A percentile compares a stretch with the other conserved stretches of the same genome.
Conservation (phyloP, 495 filamentous ascomycete genomes). For the Penicillium cinerascens region DNA sequence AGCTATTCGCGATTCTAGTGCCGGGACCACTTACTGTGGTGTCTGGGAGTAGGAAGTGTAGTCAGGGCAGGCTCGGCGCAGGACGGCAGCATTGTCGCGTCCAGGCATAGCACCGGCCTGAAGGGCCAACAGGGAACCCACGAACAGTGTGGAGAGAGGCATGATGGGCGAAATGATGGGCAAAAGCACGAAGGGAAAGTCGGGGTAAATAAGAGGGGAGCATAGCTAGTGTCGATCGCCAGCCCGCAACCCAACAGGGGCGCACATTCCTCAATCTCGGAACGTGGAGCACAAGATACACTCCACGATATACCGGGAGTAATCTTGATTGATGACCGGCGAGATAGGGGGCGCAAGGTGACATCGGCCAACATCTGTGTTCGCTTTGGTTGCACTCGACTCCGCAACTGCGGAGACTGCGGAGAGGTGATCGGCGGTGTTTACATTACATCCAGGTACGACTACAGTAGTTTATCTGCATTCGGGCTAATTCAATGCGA, state of each 20-base stretch:
- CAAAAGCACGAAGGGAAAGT: not conserved
- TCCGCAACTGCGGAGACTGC: slow-evolving; percentile 28
- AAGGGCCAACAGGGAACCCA: slow-evolving; percentile 24
- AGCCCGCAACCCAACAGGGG: slow-evolving; percentile 14
- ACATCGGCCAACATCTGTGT: slow-evolving; percentile 14
- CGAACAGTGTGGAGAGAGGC: slow-evolving; percentile 21
- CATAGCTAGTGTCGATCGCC: slow-evolving; percentile 20
- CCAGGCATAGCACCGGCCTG: slow-evolving; percentile 23
- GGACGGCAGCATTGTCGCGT: slow-evolving; percentile 28
- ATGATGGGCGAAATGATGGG: slow-evolving; percentile 6
- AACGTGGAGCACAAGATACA: not conserved
- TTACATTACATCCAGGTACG: not conserved
- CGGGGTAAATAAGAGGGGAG: slow-evolving; percentile 8
- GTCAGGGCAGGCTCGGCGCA: slow-evolving; percentile 48
- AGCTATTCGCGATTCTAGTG: not conserved
- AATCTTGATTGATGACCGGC: slow-evolving; percentile 1
- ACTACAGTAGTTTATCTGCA: not conserved
- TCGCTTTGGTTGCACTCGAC: slow-evolving; percentile 18
- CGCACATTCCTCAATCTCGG: slow-evolving; percentile 13
- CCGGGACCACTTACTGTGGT: slow-evolving; percentile 37
- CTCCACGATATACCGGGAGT: not conserved
- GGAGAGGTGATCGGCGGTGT: slow-evolving; percentile 26
- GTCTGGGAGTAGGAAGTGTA: slow-evolving; percentile 46
- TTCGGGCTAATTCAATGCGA: slow-evolving; percentile 1
- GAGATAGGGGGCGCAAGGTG: slow-evolving; percentile 18